Percentiles rank a stretch among this genome's conserved stretches.
Conservation (phyloP, 495 filamentous ascomycete genomes). For the Aspergillus haitiensis region DNA sequence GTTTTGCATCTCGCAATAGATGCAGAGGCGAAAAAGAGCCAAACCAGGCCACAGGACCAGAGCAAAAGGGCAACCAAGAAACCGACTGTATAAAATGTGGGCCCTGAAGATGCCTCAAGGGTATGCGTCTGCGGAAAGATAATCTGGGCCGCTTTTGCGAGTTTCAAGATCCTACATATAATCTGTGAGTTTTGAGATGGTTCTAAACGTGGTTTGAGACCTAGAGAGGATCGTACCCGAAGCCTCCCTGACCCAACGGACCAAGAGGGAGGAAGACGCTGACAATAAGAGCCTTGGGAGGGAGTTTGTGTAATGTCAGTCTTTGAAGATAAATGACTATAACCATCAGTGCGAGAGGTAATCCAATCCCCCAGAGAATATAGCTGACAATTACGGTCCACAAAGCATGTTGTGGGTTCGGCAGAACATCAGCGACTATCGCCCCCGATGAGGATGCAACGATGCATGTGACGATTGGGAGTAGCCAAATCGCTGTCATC, state of each 20-base stretch:
- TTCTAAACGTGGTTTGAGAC: not conserved
- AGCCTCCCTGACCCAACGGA: slow-evolving; percentile 60
- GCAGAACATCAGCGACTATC: slow-evolving; percentile 54
- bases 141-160: slow-evolving; percentile 51
- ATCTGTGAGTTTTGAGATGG: not conserved
- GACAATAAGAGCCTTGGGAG: slow-evolving; percentile 59
- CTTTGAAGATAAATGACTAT: slow-evolving; percentile 63
- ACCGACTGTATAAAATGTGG: slow-evolving; percentile 55
- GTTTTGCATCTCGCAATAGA: slow-evolving; percentile 35
- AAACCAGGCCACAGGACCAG: slow-evolving; percentile 62
- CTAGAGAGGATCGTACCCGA: slow-evolving; percentile 30
- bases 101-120: slow-evolving; percentile 44
- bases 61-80: slow-evolving; percentile 53
- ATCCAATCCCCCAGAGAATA: slow-evolving; percentile 59
- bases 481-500: slow-evolving; percentile 61
- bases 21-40: slow-evolving; percentile 58
- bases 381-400: slow-evolving; percentile 58
- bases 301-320: slow-evolving; percentile 56
- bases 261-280: slow-evolving; percentile 63
- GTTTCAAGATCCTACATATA: slow-evolving; percentile 45
- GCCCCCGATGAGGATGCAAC: slow-evolving; percentile 60
- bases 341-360: slow-evolving; percentile 55
- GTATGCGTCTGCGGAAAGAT: slow-evolving; percentile 54
- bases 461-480: slow-evolving; percentile 59
- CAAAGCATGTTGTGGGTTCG: slow-evolving; percentile 52